Evolutionary conservation across 2,329 filamentous ascomycete species (phyloP), one percentile per base, ranked within the genome.

Genomic region (Thermoascus crustaceus): DNA sequence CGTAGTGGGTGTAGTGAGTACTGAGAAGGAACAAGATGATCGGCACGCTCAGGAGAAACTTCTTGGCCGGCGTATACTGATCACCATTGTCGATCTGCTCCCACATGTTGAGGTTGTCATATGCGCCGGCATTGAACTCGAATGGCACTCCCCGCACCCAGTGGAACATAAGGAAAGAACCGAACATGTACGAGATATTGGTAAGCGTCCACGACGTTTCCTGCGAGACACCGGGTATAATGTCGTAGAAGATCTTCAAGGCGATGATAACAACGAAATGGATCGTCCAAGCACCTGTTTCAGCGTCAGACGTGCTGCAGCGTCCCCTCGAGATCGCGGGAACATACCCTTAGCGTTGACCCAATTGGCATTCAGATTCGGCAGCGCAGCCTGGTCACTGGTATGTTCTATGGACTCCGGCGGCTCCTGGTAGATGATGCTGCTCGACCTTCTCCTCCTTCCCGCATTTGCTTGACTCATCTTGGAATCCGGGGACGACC

Each of bases 81-180:
- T 91, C 91, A 30, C 91, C 91, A 55, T 96, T 93, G 70, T 98
- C 91, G 61, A 98, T 98, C 68, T 98, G 91, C 70, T 98, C 91
- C 91, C 91, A 98, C 91, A 98, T 96, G 69, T 96, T 98, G 57
- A 98, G 75, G 64, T 98, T 96, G 72, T 98, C 91, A 64, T 96
- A 98, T 50, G 91, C 91, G 40, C 91, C 91, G 38, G 85, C 82
- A 60, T 98, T 98, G 75, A 98, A 98, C 64, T 98, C 91, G 58
- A 98, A 98, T 4, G 91, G 91, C 30, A 96, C 86, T 50, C 91
- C 91, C 58, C 89, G 86, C 50, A 98, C 91, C 73, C 86, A 94
- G 67, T 98, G 91, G 67, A 98, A 98, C 91, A 98, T 98, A 64
- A 98, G 78, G 64, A 96, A 98, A 26, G 89, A 95, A 54, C 87